Percentiles rank a stretch among this genome's conserved stretches.
Conservation (phyloP, 495 filamentous ascomycete genomes). For the Hypoxylon intermedium region DNA sequence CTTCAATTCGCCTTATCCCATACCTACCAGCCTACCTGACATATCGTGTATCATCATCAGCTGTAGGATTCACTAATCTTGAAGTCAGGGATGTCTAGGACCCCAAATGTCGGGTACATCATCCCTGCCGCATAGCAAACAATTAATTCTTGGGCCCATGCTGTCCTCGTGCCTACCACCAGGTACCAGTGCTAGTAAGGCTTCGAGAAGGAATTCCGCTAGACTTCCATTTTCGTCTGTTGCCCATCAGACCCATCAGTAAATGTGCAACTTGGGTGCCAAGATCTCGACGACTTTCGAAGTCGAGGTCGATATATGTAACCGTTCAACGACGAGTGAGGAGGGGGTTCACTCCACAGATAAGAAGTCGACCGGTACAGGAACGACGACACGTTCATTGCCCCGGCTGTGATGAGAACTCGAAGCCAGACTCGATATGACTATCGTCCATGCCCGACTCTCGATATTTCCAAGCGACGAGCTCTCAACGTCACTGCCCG, state of each 20-base stretch:
- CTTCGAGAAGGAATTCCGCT: slow-evolving; percentile 4
- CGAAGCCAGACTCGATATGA: slow-evolving; percentile 19
- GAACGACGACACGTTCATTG: slow-evolving; percentile 2
- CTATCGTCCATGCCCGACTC: slow-evolving; percentile 17
- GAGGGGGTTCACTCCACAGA: slow-evolving; percentile 8
- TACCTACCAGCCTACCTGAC: slow-evolving; percentile 15
- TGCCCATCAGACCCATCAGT: slow-evolving; percentile 4
- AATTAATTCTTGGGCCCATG: slow-evolving; percentile 20
- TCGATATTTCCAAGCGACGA: slow-evolving; percentile 5
- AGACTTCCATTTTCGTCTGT: neutral
- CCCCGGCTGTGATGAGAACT: slow-evolving; percentile 12
- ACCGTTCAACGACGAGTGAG: slow-evolving; percentile 7
- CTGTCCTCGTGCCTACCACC: slow-evolving; percentile 7
- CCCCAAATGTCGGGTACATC: slow-evolving; percentile 21
- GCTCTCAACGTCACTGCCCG: neutral
- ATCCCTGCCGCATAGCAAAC: slow-evolving; percentile 21
- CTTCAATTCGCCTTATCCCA: neutral
- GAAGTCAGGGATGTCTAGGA: slow-evolving; percentile 11
- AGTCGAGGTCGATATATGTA: slow-evolving; percentile 9
- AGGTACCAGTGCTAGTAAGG: too few relatives aligned
- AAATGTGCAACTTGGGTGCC: neutral
- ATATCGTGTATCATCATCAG: slow-evolving; percentile 9
- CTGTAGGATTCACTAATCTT: slow-evolving; percentile 19
- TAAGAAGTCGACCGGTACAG: slow-evolving; percentile 2
- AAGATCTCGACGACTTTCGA: neutral